Conservation (phyloP, 2,329 filamentous ascomycete genomes). For the Cordyceps cicadae region DNA sequence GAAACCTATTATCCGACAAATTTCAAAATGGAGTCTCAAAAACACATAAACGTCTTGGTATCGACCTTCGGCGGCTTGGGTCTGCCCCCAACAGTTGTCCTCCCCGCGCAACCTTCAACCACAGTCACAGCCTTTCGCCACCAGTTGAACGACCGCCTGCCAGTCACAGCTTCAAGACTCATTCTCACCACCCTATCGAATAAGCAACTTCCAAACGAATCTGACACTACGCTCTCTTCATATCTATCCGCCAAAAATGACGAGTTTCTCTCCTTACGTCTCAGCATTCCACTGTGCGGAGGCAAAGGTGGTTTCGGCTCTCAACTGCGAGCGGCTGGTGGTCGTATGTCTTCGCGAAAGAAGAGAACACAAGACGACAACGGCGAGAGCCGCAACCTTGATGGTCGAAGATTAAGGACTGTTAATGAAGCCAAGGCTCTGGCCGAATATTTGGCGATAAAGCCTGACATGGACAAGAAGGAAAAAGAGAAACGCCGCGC, state of each 20-base stretch:
- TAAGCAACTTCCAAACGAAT: conserved; percentile 53
- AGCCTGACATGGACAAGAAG: conserved; percentile 93
- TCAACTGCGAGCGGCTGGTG: conserved; percentile 89
- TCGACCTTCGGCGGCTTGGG: conserved; percentile 76
- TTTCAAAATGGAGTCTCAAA: conserved; percentile 43
- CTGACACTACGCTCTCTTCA: conserved; percentile 47
- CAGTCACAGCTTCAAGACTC: conserved; percentile 49
- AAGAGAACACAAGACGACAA: conserved; percentile 80
- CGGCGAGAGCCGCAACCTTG: conserved; percentile 85
- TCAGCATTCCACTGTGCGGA: conserved; percentile 72
- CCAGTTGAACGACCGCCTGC: conserved; percentile 53
- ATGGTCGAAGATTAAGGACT: conserved; percentile 81
- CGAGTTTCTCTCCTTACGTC: conserved; percentile 72
- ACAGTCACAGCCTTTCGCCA: conserved; percentile 60
- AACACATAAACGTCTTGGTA: conserved; percentile 69
- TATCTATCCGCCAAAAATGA: conserved; percentile 50
- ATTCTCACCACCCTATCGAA: conserved; percentile 78
- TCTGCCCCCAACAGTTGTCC: conserved; percentile 70
- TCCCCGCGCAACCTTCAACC: conserved; percentile 61
- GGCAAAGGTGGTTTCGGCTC: conserved; percentile 98
- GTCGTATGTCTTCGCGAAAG: conserved; percentile 94
- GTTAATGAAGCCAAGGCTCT: conserved; percentile 92
- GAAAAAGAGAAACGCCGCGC: conserved; percentile 80
- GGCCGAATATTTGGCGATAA: conserved; percentile 88
- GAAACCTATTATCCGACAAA: not conserved